Conservation (phyloP, 1,284 basidiomycete species). For the Vanrija sp. region DNA sequence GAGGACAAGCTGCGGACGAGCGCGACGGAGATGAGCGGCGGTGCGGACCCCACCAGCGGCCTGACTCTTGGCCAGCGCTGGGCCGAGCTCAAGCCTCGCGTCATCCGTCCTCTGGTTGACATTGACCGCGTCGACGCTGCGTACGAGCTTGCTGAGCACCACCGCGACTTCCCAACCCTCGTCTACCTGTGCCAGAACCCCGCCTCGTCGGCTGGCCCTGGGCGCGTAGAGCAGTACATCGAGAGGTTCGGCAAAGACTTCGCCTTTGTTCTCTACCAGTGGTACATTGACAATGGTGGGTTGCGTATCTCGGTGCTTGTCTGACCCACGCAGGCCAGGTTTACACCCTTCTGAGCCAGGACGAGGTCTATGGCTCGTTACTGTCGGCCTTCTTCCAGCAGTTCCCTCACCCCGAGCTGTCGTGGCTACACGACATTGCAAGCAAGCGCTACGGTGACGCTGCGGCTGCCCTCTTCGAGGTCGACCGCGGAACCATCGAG, state of each 20-base stretch:
- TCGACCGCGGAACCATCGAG: slow-evolving; percentile 58
- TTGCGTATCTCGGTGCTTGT: not conserved
- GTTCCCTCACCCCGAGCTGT: slow-evolving; percentile 62
- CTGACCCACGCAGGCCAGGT: slow-evolving; percentile 58
- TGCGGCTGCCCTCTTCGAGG: slow-evolving; percentile 61
- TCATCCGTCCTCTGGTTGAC: slow-evolving; percentile 53
- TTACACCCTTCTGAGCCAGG: slow-evolving; percentile 69
- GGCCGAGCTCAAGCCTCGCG: slow-evolving; percentile 36
- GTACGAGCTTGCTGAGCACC: slow-evolving; percentile 76
- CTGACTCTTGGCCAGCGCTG: slow-evolving; percentile 33
- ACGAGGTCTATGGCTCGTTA: slow-evolving; percentile 59
- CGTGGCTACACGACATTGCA: slow-evolving; percentile 87
- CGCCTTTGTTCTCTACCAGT: slow-evolving; percentile 80
- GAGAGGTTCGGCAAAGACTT: slow-evolving; percentile 78
- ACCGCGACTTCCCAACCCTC: slow-evolving; percentile 75
- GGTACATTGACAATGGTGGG: slow-evolving; percentile 54
- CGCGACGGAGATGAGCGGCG: slow-evolving; percentile 50
- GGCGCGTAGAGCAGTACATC: slow-evolving; percentile 61
- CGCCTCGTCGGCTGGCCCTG: slow-evolving; percentile 25
- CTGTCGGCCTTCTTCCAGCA: slow-evolving; percentile 72
- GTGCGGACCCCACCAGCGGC: slow-evolving; percentile 36
- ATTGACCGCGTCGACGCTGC: slow-evolving; percentile 66
- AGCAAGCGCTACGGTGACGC: slow-evolving; percentile 65
- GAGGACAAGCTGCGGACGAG: slow-evolving; percentile 70
- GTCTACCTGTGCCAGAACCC: slow-evolving; percentile 70